phyloP scores from a whole-genome alignment of 257 asterid genomes.

The Asclepias syriaca region DNA sequence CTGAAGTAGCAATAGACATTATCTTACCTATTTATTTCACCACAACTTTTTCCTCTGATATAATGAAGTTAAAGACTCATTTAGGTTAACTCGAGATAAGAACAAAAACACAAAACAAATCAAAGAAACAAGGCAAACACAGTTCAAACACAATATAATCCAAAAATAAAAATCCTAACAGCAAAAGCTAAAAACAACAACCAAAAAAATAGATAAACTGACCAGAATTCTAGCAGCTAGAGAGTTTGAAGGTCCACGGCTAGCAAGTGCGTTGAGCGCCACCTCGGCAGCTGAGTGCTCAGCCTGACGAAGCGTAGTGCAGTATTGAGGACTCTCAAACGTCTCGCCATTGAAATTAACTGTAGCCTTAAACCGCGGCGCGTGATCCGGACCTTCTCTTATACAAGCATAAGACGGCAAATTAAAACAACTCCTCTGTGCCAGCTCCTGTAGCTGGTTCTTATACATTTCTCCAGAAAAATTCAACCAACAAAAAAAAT shows the following conservation, averaged over 20 bases:
- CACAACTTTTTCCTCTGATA: neutral
- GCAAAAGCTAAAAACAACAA: neutral
- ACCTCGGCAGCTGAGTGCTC: slow-evolving; percentile 49
- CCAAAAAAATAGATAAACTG: neutral
- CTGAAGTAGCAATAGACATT: neutral
- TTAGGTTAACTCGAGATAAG: neutral
- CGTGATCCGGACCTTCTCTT: slow-evolving; percentile 50
- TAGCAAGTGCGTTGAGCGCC: slow-evolving; percentile 35
- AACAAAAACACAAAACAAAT: neutral
- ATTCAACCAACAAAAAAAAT: neutral
- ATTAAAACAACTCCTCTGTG: slow-evolving; percentile 46
- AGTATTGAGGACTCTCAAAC: slow-evolving; percentile 36
- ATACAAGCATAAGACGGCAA: slow-evolving; percentile 36
- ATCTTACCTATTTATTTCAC: neutral
- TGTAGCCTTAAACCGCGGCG: slow-evolving; percentile 41
- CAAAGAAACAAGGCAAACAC: neutral
- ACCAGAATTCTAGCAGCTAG: slow-evolving; percentile 40
- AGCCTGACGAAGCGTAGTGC: slow-evolving; percentile 38
- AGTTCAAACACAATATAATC: neutral
- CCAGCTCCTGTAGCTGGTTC: slow-evolving; percentile 40
- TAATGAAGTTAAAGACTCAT: neutral
- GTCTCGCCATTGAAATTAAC: slow-evolving; percentile 41
- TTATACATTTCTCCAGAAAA: slow-evolving; percentile 31
- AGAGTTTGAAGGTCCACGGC: slow-evolving; percentile 35
- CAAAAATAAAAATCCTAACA: slow-evolving; percentile 9